These are phyloP conservation scores for Paramecium sonneborni DNA, from an alignment of 73 alveolate species.

Conservation along the genomic window DNA sequence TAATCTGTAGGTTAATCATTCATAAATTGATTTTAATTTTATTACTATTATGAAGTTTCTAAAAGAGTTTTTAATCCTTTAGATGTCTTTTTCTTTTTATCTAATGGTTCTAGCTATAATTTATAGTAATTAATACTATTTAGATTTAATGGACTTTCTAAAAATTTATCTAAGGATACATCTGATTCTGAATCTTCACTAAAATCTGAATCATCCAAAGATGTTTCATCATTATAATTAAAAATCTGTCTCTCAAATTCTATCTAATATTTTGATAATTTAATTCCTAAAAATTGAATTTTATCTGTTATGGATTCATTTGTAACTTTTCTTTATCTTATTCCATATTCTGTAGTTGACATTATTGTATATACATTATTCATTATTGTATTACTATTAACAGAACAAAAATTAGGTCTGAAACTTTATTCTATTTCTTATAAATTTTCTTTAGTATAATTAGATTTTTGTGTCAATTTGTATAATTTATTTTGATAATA, in stretches of 20 bases:
- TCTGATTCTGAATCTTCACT: background rate
- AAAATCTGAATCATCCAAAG: background rate
- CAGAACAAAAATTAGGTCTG: background rate
- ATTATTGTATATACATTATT: background rate
- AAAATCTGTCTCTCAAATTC: background rate
- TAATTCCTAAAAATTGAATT: background rate
- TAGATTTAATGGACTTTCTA: background rate
- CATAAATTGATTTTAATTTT: background rate
- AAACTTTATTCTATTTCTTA: background rate
- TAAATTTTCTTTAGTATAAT: background rate
- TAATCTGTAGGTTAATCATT: background rate
- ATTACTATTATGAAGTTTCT: background rate
- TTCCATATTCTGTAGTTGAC: background rate
- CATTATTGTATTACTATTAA: background rate
- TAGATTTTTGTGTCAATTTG: background rate
- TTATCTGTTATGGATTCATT: background rate
- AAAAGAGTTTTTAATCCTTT: background rate
- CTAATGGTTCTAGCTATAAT: background rate
- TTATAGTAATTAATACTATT: background rate
- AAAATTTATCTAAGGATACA: background rate
- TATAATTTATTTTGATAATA: conserved; percentile 1
- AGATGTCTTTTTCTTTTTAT: background rate
- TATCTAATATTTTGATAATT: background rate
- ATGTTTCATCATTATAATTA: background rate
- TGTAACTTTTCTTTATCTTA: background rate